A percentile compares a stretch with the other conserved stretches of the same genome.
These are phyloP conservation scores for Clathrospora elynae DNA, from an alignment of 2,329 filamentous ascomycete genomes.

Conservation along the genomic window DNA sequence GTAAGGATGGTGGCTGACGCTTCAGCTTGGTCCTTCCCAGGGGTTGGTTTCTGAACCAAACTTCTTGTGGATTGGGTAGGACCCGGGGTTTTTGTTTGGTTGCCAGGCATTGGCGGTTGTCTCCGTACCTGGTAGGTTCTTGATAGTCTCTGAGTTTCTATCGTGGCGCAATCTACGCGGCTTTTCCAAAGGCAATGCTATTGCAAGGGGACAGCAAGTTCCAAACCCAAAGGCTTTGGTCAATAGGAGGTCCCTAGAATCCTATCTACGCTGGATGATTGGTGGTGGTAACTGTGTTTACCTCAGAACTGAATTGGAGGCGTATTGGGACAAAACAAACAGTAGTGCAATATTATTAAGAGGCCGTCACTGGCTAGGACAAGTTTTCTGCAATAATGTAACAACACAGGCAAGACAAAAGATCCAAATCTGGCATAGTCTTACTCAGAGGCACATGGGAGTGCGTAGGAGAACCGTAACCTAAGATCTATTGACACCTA, in stretches of 20 bases:
- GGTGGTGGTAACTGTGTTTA: neutral
- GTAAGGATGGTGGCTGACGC: neutral
- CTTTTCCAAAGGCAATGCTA: neutral
- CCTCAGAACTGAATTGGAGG: neutral
- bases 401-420: neutral
- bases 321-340: neutral
- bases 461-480: too few relatives aligned
- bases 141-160: neutral
- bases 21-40: neutral
- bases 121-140: neutral
- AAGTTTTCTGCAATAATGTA: neutral
- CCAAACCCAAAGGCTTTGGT: conserved; percentile 1
- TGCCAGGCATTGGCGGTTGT: neutral
- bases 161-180: neutral
- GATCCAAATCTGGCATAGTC: too few relatives aligned
- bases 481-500: too few relatives aligned
- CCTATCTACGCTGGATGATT: neutral
- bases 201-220: neutral
- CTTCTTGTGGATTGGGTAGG: neutral
- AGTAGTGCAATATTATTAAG: neutral
- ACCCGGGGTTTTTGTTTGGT: neutral
- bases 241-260: neutral
- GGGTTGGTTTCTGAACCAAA: neutral
- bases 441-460: too few relatives aligned
- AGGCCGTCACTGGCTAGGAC: neutral